Conservation (phyloP, 139 green algal genomes). For the Pseudopediastrum boryanum region DNA sequence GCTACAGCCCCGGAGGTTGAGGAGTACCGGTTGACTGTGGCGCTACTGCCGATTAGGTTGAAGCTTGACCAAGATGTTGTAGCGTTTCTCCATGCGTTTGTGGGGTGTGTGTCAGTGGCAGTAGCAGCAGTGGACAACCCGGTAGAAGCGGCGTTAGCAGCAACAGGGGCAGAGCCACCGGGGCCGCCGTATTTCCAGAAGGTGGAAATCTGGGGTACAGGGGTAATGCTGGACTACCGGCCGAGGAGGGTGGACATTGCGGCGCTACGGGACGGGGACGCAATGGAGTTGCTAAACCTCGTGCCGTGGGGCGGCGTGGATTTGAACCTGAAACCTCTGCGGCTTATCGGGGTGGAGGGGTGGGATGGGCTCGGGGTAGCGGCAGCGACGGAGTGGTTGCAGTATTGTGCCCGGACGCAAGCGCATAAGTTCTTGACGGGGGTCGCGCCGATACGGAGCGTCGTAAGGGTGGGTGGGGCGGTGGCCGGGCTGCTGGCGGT, state of each 20-base stretch:
- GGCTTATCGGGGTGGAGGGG: constrained; percentile 59
- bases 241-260: constrained; percentile 64
- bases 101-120: constrained; percentile 31
- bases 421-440: constrained; percentile 77
- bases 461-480: constrained; percentile 52
- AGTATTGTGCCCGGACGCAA: constrained; percentile 64
- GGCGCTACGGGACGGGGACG: constrained; percentile 57
- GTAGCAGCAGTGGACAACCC: constrained; percentile 31
- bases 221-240: constrained; percentile 52
- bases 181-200: constrained; percentile 56
- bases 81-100: constrained; percentile 60
- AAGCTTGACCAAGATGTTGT: constrained; percentile 69
- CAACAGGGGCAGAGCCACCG: constrained; percentile 25
- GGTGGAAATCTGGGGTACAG: constrained; percentile 30
- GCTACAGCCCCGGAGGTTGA: constrained; percentile 33
- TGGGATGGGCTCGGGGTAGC: constrained; percentile 59
- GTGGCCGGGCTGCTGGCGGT: constrained; percentile 57
- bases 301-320: constrained; percentile 75
- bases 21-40: constrained; percentile 61
- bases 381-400: constrained; percentile 54
- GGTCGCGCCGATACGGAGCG: constrained; percentile 64
- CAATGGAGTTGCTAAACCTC: constrained; percentile 77
- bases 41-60: constrained; percentile 57
- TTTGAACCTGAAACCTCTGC: constrained; percentile 53
- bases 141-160: constrained; percentile 12